These are phyloP conservation scores for Oxyria digyna DNA, from an alignment of 148 eudicot genomes.

Conservation along the genomic window DNA sequence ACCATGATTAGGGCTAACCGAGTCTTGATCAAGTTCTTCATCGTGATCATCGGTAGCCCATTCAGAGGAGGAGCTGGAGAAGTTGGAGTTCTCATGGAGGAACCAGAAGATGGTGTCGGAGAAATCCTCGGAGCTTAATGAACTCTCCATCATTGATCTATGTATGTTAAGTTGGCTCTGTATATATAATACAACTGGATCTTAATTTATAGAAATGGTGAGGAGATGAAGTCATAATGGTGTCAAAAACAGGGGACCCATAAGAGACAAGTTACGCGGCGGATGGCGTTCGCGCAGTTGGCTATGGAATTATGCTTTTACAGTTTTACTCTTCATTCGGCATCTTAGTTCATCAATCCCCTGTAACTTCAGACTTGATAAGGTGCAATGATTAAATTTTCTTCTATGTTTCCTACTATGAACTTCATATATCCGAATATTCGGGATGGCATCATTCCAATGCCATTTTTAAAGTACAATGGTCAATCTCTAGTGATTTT, in stretches of 20 bases:
- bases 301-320: conserved; percentile 1
- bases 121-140: not conserved
- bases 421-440: not conserved
- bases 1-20: not conserved
- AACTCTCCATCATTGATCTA: not conserved
- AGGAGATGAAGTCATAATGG: conserved; percentile 28
- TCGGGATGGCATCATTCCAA: conserved; percentile 1
- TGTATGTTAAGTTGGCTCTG: not conserved
- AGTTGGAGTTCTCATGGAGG: conserved; percentile 14
- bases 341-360: not conserved
- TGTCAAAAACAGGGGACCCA: conserved; percentile 10
- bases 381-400: not conserved
- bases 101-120: conserved; percentile 19
- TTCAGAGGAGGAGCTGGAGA: not conserved
- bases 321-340: not conserved
- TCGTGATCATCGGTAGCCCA: not conserved
- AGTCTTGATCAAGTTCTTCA: conserved; percentile 6
- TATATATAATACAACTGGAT: not conserved
- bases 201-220: conserved; percentile 7
- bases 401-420: not conserved
- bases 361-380: not conserved
- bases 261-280: not conserved
- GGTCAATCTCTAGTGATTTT: too few relatives aligned
- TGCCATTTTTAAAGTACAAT: not conserved
- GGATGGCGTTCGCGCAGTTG: not conserved